A percentile compares a stretch with the other conserved stretches of the same genome.
Evolutionary conservation across 176 grass and related monocot species (phyloP).

Genomic region (Secale cereale): DNA sequence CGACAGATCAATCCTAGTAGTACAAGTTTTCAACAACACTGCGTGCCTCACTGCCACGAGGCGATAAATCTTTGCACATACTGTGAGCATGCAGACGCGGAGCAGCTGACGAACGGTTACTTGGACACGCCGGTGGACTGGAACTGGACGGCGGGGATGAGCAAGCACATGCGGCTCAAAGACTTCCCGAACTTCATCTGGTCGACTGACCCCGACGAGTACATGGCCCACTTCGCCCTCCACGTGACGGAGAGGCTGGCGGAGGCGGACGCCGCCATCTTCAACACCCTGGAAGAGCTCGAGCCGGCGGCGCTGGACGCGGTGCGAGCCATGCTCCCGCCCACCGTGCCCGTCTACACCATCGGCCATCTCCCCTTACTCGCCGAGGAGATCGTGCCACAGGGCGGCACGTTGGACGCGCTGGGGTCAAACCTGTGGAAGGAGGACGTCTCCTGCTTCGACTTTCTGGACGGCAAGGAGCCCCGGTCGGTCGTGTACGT

Average conservation of each 20-base stretch:
- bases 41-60: neutral
- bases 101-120: slow-evolving; percentile 45
- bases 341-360: slow-evolving; percentile 17
- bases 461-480: slow-evolving; percentile 17
- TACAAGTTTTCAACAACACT: neutral
- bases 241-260: slow-evolving; percentile 11
- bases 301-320: slow-evolving; percentile 19
- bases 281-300: slow-evolving; percentile 52
- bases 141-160: slow-evolving; percentile 33
- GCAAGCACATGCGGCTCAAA: slow-evolving; percentile 33
- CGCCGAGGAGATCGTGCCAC: slow-evolving; percentile 16
- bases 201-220: slow-evolving; percentile 30
- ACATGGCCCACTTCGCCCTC: slow-evolving; percentile 26
- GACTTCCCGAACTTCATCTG: slow-evolving; percentile 45
- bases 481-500: slow-evolving; percentile 39
- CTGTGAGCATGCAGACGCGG: slow-evolving; percentile 10
- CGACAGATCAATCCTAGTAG: neutral
- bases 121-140: slow-evolving; percentile 36
- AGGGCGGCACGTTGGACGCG: neutral
- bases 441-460: slow-evolving; percentile 35
- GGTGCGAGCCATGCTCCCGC: slow-evolving; percentile 25
- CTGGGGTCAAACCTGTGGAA: slow-evolving; percentile 44
- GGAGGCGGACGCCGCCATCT: slow-evolving; percentile 23
- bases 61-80: neutral
- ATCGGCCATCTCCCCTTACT: slow-evolving; percentile 28